A percentile compares a stretch with the other conserved stretches of the same genome.
phyloP scores from a whole-genome alignment of 177 flowering plant species.

The Tripterygium wilfordii region DNA sequence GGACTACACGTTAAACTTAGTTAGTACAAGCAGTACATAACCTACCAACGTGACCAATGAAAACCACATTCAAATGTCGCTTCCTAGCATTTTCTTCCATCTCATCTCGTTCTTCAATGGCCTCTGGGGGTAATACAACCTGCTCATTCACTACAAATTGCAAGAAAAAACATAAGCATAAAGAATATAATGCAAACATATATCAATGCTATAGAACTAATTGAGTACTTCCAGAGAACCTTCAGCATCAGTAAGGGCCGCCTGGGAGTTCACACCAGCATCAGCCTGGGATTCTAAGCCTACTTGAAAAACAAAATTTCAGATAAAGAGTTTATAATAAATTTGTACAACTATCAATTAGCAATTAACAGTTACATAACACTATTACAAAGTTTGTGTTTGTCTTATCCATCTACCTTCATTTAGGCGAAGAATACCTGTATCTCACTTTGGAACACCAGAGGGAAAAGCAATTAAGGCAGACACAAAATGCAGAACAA shows the following conservation, averaged over 20 bases:
- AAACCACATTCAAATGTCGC: constrained; percentile 90
- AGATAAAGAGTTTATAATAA: too few species aligned
- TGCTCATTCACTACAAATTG: constrained; percentile 28
- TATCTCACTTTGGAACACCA: too few species aligned
- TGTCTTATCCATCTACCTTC: too few species aligned
- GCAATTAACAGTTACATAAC: too few species aligned
- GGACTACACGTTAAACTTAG: neutral
- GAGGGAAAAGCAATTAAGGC: too few species aligned
- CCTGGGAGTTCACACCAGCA: constrained; percentile 13
- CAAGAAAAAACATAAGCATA: neutral
- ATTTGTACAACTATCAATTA: too few species aligned
- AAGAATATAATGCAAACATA: too few species aligned
- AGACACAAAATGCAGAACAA: too few species aligned
- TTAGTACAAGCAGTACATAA: constrained; percentile 3
- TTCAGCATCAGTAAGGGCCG: constrained; percentile 27
- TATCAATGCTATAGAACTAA: neutral
- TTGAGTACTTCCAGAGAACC: constrained; percentile 18
- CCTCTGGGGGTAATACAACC: constrained; percentile 29
- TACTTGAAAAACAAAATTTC: constrained; percentile 1
- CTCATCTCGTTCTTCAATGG: constrained; percentile 22
- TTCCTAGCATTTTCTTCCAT: constrained; percentile 42
- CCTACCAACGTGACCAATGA: constrained; percentile 97
- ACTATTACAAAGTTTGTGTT: too few species aligned
- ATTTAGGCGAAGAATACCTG: too few species aligned
- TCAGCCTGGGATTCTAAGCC: constrained; percentile 29